A percentile compares a stretch with the other conserved stretches of the same genome.
phyloP scores from a whole-genome alignment of 352 stramenopile genomes.

The Globisporangium spiculum region DNA sequence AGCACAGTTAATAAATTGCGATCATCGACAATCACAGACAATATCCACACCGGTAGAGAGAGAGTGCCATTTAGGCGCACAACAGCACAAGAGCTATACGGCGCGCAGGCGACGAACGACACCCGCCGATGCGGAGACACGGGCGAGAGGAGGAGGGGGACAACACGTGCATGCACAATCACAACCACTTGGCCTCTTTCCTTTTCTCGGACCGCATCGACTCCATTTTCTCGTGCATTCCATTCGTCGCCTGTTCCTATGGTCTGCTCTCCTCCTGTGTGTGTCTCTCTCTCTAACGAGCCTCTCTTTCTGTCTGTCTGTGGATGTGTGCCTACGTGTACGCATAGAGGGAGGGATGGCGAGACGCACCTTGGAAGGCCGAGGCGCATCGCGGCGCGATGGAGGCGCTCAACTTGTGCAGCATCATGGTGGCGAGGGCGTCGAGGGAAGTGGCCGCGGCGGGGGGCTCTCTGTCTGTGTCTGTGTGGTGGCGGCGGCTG shows the following conservation, averaged over 20 bases:
- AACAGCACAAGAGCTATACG: background rate
- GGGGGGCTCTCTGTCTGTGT: conserved; percentile 9
- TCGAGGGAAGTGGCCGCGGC: background rate
- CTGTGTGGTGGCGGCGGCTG: conserved; percentile 12
- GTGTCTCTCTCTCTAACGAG: background rate
- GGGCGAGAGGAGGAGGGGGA: background rate
- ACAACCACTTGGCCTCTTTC: background rate
- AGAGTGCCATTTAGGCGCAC: background rate
- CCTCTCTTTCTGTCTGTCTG: background rate
- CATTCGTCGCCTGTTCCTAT: conserved; percentile 1
- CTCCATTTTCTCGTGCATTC: background rate
- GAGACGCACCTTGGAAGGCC: conserved; percentile 37
- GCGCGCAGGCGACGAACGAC: background rate
- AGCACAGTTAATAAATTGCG: background rate
- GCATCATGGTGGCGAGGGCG: conserved; percentile 45
- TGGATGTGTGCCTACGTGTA: background rate
- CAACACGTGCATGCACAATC: background rate
- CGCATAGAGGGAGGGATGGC: background rate
- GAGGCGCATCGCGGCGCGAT: conserved; percentile 56
- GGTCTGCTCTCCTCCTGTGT: background rate
- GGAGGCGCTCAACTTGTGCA: conserved; percentile 66
- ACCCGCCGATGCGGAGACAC: background rate
- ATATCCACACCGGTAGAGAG: background rate
- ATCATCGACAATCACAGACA: background rate
- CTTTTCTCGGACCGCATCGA: background rate